These are phyloP conservation scores for Davidsoniella virescens DNA, from an alignment of 2,329 filamentous ascomycete genomes.

Conservation along the genomic window DNA sequence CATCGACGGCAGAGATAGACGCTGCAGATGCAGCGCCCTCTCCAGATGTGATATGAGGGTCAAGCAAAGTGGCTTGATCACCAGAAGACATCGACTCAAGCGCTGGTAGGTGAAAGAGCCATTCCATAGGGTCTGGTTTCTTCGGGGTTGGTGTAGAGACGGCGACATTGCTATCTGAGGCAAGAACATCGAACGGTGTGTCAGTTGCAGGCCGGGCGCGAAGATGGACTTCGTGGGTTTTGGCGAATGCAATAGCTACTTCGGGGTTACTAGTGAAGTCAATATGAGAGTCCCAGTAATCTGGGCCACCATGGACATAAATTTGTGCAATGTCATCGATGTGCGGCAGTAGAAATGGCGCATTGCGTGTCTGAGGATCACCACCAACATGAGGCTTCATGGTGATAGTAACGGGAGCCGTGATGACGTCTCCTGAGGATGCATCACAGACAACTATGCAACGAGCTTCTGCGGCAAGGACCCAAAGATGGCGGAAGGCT, in stretches of 20 bases:
- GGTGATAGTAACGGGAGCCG: slow-evolving; percentile 51
- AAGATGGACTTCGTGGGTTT: slow-evolving; percentile 59
- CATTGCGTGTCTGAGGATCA: slow-evolving; percentile 11
- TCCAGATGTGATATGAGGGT: slow-evolving; percentile 31
- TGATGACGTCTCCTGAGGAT: slow-evolving; percentile 64
- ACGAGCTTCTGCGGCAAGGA: slow-evolving; percentile 74
- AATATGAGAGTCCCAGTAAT: slow-evolving; percentile 68
- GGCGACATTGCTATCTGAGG: neutral
- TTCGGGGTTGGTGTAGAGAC: neutral
- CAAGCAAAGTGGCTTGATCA: slow-evolving; percentile 48
- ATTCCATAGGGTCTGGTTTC: slow-evolving; percentile 41
- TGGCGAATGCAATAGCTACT: slow-evolving; percentile 44
- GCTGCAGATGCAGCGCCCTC: slow-evolving; percentile 25
- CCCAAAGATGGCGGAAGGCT: slow-evolving; percentile 95
- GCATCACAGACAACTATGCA: slow-evolving; percentile 81
- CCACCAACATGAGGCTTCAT: slow-evolving; percentile 29
- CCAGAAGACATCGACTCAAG: slow-evolving; percentile 42
- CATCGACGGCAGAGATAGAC: slow-evolving; percentile 40
- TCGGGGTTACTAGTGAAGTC: slow-evolving; percentile 50
- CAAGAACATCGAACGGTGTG: slow-evolving; percentile 36
- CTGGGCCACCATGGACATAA: slow-evolving; percentile 41
- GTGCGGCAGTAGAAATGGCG: slow-evolving; percentile 47
- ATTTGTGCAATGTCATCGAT: slow-evolving; percentile 45
- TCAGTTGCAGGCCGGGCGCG: slow-evolving; percentile 53
- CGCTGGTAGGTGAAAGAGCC: slow-evolving; percentile 51